Evolutionary conservation across 495 filamentous ascomycete genomes (phyloP).

Genomic region (Penicillium atrosanguineum): DNA sequence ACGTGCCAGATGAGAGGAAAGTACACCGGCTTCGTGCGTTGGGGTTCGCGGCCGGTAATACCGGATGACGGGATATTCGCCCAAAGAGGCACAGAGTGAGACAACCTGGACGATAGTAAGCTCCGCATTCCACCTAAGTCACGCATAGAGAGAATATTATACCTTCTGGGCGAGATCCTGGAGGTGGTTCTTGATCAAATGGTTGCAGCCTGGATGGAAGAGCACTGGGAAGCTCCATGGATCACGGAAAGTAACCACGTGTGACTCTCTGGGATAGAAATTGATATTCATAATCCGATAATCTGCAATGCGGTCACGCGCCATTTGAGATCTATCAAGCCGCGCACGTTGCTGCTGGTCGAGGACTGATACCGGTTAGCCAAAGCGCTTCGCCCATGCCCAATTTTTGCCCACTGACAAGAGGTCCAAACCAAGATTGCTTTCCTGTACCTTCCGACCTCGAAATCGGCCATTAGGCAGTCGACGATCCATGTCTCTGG

Average conservation of each 20-base stretch:
- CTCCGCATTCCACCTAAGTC: constrained; percentile 9
- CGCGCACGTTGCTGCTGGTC: constrained; percentile 52
- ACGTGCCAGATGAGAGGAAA: constrained; percentile 84
- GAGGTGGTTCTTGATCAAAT: constrained; percentile 77
- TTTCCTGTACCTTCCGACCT: constrained; percentile 71
- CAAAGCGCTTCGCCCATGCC: constrained; percentile 4
- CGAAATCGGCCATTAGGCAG: constrained; percentile 88
- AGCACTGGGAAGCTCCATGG: constrained; percentile 92
- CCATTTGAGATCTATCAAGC: constrained; percentile 57
- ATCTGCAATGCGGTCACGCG: constrained; percentile 68
- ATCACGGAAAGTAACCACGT: constrained; percentile 85
- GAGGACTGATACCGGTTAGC: constrained; percentile 43
- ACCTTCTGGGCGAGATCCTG: constrained; percentile 85
- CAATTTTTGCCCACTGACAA: constrained; percentile 44
- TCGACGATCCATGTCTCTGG: constrained; percentile 84
- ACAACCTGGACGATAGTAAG: constrained; percentile 51
- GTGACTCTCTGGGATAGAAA: constrained; percentile 88
- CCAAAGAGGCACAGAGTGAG: constrained; percentile 76
- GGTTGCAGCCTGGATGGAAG: constrained; percentile 87
- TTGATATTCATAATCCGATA: constrained; percentile 77
- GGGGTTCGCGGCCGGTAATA: constrained; percentile 77
- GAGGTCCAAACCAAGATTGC: constrained; percentile 83
- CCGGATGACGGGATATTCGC: constrained; percentile 86
- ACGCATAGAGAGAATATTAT: constrained; percentile 21
- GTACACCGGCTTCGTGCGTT: constrained; percentile 79